phyloP scores from a whole-genome alignment of 495 filamentous ascomycete genomes.

The Polyplosphaeria fusca region DNA sequence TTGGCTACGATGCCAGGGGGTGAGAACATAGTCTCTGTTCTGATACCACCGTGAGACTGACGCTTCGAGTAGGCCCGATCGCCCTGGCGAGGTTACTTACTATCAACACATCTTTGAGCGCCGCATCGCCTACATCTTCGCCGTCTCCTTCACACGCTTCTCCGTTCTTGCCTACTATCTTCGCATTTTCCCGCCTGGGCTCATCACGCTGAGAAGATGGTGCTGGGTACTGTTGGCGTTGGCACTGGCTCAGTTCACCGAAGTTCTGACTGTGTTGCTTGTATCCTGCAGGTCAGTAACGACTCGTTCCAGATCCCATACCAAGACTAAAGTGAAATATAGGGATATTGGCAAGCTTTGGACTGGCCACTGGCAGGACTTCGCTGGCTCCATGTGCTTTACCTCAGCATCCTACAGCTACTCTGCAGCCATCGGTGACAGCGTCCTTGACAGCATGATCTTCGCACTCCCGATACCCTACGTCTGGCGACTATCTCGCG shows the following conservation, averaged over 20 bases:
- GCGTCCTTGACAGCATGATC: slow-evolving; percentile 14
- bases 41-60: no score
- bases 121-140: slow-evolving; percentile 25
- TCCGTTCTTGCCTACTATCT: slow-evolving; percentile 21
- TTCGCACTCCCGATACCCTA: slow-evolving; percentile 25
- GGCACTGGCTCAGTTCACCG: slow-evolving; percentile 8
- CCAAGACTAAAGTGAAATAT: neutral
- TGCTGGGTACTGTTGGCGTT: slow-evolving; percentile 1
- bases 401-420: slow-evolving; percentile 14
- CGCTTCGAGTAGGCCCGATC: neutral
- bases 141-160: slow-evolving; percentile 12
- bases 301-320: neutral
- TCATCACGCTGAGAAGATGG: slow-evolving; percentile 3
- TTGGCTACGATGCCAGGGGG: slow-evolving; percentile 8
- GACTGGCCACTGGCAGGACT: slow-evolving; percentile 5
- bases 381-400: slow-evolving; percentile 16
- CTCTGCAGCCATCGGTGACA: slow-evolving; percentile 23
- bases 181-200: slow-evolving; percentile 16
- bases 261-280: slow-evolving; percentile 7
- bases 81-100: neutral
- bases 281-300: slow-evolving; percentile 9
- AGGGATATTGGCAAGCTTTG: slow-evolving; percentile 15
- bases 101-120: slow-evolving; percentile 28
- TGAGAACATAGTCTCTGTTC: no score
- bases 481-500: slow-evolving; percentile 10